Conservation (phyloP, 441 rosid genomes). For the Croton laevigatus region DNA sequence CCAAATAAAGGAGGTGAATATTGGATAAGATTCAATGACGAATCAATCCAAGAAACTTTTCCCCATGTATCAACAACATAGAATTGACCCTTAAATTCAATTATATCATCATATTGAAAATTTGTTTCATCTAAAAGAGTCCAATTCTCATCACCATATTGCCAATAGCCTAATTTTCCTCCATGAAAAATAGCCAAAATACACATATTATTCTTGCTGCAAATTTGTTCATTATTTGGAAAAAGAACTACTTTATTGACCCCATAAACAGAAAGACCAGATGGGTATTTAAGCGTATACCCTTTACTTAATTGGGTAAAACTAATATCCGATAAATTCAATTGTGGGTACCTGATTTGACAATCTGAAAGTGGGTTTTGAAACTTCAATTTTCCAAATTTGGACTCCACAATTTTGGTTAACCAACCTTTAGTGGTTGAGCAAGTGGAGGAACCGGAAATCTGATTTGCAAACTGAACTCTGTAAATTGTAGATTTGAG, state of each 20-base stretch:
- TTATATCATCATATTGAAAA: constrained; percentile 77
- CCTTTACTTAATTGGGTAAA: constrained; percentile 24
- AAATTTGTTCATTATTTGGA: constrained; percentile 6
- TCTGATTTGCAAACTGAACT: neutral
- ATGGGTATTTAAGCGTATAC: constrained; percentile 38
- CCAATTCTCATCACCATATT: constrained; percentile 54
- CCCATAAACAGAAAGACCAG: constrained; percentile 38
- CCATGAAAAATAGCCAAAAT: constrained; percentile 70
- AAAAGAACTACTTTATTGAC: constrained; percentile 17
- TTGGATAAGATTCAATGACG: constrained; percentile 32
- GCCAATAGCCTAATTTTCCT: constrained; percentile 70
- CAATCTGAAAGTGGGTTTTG: constrained; percentile 51
- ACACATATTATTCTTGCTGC: constrained; percentile 26
- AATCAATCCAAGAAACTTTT: constrained; percentile 45
- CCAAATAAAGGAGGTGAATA: constrained; percentile 44
- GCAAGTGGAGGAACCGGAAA: neutral
- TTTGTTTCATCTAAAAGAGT: constrained; percentile 55
- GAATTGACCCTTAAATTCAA: constrained; percentile 46
- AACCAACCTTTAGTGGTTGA: constrained; percentile 41
- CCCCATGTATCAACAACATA: constrained; percentile 69
- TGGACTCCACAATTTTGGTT: constrained; percentile 46
- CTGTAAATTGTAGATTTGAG: constrained; percentile 24
- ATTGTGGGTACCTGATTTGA: constrained; percentile 6
- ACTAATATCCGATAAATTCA: constrained; percentile 40
- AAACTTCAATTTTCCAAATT: constrained; percentile 33